These are phyloP conservation scores for Rhododendron williamsianum DNA, from an alignment of 148 eudicot species.

Conservation along the genomic window DNA sequence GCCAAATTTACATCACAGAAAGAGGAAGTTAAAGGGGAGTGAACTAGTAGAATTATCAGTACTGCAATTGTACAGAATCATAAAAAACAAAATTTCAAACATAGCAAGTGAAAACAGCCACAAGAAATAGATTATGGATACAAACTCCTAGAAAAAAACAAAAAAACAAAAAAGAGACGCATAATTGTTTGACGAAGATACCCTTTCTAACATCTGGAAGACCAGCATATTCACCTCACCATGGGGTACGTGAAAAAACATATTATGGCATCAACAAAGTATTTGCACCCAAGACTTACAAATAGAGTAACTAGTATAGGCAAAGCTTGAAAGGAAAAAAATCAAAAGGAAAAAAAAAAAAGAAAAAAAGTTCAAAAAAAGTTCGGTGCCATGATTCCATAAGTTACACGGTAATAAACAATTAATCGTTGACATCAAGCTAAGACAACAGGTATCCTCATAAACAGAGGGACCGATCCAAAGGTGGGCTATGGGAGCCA, in stretches of 20 bases:
- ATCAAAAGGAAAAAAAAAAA: too few species aligned
- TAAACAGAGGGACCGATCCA: too few species aligned
- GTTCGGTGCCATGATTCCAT: too few species aligned
- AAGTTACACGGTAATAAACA: too few species aligned
- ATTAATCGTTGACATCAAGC: too few species aligned
- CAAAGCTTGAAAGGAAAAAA: too few species aligned
- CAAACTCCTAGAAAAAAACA: background rate
- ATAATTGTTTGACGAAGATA: background rate
- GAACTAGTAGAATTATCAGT: background rate
- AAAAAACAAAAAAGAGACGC: background rate
- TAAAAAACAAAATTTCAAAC: background rate
- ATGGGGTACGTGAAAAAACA: background rate
- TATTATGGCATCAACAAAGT: background rate
- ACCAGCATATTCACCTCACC: background rate
- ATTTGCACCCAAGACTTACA: background rate
- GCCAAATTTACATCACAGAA: conserved; percentile 21
- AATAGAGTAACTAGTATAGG: too few species aligned
- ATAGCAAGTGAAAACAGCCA: background rate
- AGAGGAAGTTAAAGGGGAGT: background rate
- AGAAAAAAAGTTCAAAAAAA: too few species aligned
- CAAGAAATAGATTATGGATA: background rate
- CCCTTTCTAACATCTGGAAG: background rate
- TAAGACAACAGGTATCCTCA: too few species aligned
- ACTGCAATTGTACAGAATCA: background rate
- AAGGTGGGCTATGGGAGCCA: too few species aligned